A percentile compares a stretch with the other conserved stretches of the same genome.
phyloP scores from a whole-genome alignment of 352 stramenopile genomes.

The Globisporangium perplexum region DNA sequence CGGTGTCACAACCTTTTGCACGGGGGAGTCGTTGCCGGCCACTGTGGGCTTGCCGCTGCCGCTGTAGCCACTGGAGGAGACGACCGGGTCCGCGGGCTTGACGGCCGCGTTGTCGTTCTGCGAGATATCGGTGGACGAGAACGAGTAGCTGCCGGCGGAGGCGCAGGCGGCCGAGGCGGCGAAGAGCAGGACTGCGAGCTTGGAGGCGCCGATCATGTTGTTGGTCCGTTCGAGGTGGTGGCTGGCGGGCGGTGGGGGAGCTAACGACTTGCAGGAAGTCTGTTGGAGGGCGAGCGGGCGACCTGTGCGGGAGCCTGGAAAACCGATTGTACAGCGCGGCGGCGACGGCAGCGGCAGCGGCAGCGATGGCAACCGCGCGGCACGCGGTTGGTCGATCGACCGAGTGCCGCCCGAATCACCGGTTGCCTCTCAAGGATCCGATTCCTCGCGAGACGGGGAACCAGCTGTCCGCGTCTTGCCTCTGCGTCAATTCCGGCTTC shows the following conservation, averaged over 20 bases:
- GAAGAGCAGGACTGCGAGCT: constrained; percentile 13
- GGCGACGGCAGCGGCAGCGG: too few relatives aligned
- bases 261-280: not conserved
- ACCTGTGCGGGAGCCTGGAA: constrained; percentile 22
- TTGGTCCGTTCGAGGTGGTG: not conserved
- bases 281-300: constrained; percentile 3
- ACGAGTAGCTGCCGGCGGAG: constrained; percentile 16
- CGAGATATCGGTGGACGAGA: constrained; percentile 14
- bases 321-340: constrained; percentile 23
- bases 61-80: constrained; percentile 7
- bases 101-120: constrained; percentile 16
- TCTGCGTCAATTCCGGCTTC: constrained; percentile 9
- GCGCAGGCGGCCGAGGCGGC: constrained; percentile 6
- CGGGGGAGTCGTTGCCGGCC: constrained; percentile 3
- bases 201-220: constrained; percentile 14
- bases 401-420: constrained; percentile 1
- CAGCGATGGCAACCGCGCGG: not conserved
- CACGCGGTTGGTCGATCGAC: not conserved
- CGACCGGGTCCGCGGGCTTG: constrained; percentile 11
- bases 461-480: constrained; percentile 8
- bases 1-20: not conserved
- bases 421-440: not conserved
- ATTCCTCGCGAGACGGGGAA: not conserved
- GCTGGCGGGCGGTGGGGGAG: constrained; percentile 3
- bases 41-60: constrained; percentile 4